These are phyloP conservation scores for Pichia sp. DNA, from an alignment of 1,139 yeast species.

Conservation along the genomic window DNA sequence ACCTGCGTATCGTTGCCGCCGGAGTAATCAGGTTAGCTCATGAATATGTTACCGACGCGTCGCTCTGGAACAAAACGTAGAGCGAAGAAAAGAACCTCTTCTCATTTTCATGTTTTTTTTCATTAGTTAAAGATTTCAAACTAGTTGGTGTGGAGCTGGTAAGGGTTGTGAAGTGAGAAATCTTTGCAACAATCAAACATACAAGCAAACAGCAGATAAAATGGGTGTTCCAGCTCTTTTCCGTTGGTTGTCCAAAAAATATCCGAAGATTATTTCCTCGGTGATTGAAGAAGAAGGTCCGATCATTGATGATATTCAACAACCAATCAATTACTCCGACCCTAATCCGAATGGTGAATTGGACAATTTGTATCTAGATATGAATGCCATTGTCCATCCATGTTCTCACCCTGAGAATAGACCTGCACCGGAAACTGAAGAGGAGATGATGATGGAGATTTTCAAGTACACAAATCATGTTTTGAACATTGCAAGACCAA, in stretches of 20 bases:
- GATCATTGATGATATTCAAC: conserved; percentile 47
- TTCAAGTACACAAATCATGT: conserved; percentile 88
- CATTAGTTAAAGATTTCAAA: too few relatives aligned
- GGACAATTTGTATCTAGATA: conserved; percentile 84
- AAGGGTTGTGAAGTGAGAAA: too few relatives aligned
- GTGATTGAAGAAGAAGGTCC: conserved; percentile 70
- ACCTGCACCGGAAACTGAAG: conserved; percentile 91
- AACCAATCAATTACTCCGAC: conserved; percentile 61
- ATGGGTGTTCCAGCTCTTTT: conserved; percentile 96
- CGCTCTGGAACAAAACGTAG: too few relatives aligned
- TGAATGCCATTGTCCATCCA: conserved; percentile 98
- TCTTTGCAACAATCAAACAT: background rate
- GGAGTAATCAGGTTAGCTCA: too few relatives aligned
- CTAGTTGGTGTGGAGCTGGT: too few relatives aligned
- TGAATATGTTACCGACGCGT: too few relatives aligned
- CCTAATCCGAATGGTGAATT: conserved; percentile 95
- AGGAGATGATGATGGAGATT: conserved; percentile 88
- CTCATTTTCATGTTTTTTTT: too few relatives aligned
- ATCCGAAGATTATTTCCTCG: conserved; percentile 90
- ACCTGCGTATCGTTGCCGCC: too few relatives aligned
- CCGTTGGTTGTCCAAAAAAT: conserved; percentile 90
- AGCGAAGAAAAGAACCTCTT: too few relatives aligned
- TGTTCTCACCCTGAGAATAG: conserved; percentile 95
- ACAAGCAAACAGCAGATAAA: background rate
- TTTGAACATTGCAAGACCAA: conserved; percentile 87